These are phyloP conservation scores for Calonectria crousiana DNA, from an alignment of 2,329 filamentous ascomycete species.

Conservation along the genomic window DNA sequence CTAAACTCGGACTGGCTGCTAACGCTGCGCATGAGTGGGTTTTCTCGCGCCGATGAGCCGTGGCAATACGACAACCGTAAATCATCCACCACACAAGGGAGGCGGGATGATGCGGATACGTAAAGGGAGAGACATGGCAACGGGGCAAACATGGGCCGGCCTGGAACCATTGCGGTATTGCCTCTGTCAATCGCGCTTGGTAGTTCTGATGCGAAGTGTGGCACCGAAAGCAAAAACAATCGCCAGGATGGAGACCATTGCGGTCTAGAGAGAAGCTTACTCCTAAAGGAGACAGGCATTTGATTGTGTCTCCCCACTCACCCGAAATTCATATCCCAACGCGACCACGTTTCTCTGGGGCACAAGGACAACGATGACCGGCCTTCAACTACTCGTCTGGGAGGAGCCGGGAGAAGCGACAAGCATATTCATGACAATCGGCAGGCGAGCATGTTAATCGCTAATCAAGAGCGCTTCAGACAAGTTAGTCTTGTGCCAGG, in stretches of 20 bases:
- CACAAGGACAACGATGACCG: neutral
- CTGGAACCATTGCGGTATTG: conserved; percentile 3
- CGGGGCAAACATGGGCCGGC: neutral
- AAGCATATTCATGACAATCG: conserved; percentile 8
- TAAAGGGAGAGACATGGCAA: neutral
- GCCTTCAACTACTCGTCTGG: neutral
- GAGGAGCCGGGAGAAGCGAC: neutral
- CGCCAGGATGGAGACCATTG: conserved; percentile 22
- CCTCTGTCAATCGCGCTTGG: neutral
- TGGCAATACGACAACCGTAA: conserved; percentile 31
- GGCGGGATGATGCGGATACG: conserved; percentile 10
- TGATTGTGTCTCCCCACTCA: conserved; percentile 31
- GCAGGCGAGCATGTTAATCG: conserved; percentile 10
- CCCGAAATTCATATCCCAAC: conserved; percentile 31
- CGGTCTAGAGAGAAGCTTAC: conserved; percentile 28
- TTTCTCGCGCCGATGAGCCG: conserved; percentile 34
- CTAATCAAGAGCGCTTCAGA: neutral
- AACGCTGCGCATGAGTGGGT: conserved; percentile 30
- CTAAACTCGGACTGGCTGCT: conserved; percentile 30
- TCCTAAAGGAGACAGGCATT: neutral
- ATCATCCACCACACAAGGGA: conserved; percentile 12
- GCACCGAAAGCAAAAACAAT: conserved; percentile 16
- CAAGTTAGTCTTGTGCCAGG: neutral
- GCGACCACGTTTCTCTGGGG: conserved; percentile 7
- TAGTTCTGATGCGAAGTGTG: conserved; percentile 6